A percentile compares a stretch with the other conserved stretches of the same genome.
These are phyloP conservation scores for Staphylotrichum tortipilum DNA, from an alignment of 495 filamentous ascomycete species.

Conservation along the genomic window DNA sequence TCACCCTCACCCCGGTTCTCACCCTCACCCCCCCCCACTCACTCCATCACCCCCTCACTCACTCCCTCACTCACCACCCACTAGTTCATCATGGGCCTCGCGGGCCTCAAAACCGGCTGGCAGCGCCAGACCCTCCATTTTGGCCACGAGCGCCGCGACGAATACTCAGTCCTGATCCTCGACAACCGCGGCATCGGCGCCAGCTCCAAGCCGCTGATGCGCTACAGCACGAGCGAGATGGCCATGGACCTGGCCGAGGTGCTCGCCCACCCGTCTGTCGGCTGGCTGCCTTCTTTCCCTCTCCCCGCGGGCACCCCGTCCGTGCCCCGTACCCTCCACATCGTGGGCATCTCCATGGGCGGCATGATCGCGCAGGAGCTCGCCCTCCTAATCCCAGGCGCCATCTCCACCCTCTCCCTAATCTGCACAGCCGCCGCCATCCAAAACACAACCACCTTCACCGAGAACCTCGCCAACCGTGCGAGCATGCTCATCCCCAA, in stretches of 20 bases:
- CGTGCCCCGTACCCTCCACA: slow-evolving; percentile 47
- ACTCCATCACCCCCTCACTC: slow-evolving; percentile 1
- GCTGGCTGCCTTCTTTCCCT: slow-evolving; percentile 46
- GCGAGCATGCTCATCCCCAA: slow-evolving; percentile 63
- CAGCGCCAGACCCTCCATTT: slow-evolving; percentile 71
- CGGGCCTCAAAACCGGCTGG: slow-evolving; percentile 53
- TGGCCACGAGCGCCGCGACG: slow-evolving; percentile 55
- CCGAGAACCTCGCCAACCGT: slow-evolving; percentile 59
- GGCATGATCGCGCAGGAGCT: slow-evolving; percentile 88
- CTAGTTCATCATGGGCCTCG: slow-evolving; percentile 60
- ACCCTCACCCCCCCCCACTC: background rate
- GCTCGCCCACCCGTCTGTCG: slow-evolving; percentile 46
- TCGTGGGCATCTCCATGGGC: slow-evolving; percentile 68
- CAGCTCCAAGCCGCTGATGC: slow-evolving; percentile 61
- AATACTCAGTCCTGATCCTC: slow-evolving; percentile 63
- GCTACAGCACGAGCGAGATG: slow-evolving; percentile 70
- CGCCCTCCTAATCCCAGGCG: slow-evolving; percentile 51
- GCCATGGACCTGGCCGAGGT: slow-evolving; percentile 64
- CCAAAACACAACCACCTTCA: slow-evolving; percentile 47
- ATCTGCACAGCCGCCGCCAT: slow-evolving; percentile 65
- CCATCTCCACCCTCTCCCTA: slow-evolving; percentile 57
- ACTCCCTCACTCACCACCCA: slow-evolving; percentile 5
- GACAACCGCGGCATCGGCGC: slow-evolving; percentile 76
- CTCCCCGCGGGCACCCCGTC: slow-evolving; percentile 5
- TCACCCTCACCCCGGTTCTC: slow-evolving; percentile 5